A percentile compares a stretch with the other conserved stretches of the same genome.
Evolutionary conservation across 257 asterid species (phyloP).

Genomic region (Nicotiana noctiflora): DNA sequence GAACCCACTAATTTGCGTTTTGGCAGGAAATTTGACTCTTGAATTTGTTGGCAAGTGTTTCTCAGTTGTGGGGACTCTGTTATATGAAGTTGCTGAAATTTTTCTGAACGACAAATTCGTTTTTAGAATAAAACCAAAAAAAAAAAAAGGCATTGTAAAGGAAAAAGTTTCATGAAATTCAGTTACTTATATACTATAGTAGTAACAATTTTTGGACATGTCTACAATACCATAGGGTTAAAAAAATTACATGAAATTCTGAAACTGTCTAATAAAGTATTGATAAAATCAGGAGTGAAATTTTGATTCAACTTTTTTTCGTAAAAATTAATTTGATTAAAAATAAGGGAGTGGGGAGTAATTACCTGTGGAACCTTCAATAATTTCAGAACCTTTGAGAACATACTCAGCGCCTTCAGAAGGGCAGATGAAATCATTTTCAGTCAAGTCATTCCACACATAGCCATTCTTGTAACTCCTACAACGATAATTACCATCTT

Average conservation of each 20-base stretch:
- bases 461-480: constrained; percentile 92
- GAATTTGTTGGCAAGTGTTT: neutral
- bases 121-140: neutral
- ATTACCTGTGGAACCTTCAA: constrained; percentile 42
- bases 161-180: neutral
- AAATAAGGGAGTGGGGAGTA: neutral
- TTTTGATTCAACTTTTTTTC: too few relatives aligned
- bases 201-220: neutral
- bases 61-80: constrained; percentile 5
- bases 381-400: constrained; percentile 75
- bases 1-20: constrained; percentile 27
- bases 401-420: constrained; percentile 82
- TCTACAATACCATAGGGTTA: too few relatives aligned
- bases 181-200: neutral
- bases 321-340: too few relatives aligned
- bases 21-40: constrained; percentile 21
- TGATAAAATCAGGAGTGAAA: neutral
- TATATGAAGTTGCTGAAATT: constrained; percentile 37
- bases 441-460: constrained; percentile 85
- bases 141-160: neutral
- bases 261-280: too few relatives aligned
- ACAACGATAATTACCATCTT: neutral
- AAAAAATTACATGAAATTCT: too few relatives aligned
- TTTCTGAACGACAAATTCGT: constrained; percentile 23
- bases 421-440: constrained; percentile 62